phyloP scores from a whole-genome alignment of 1,284 basidiomycete species.

The Ganoderma sinense region DNA sequence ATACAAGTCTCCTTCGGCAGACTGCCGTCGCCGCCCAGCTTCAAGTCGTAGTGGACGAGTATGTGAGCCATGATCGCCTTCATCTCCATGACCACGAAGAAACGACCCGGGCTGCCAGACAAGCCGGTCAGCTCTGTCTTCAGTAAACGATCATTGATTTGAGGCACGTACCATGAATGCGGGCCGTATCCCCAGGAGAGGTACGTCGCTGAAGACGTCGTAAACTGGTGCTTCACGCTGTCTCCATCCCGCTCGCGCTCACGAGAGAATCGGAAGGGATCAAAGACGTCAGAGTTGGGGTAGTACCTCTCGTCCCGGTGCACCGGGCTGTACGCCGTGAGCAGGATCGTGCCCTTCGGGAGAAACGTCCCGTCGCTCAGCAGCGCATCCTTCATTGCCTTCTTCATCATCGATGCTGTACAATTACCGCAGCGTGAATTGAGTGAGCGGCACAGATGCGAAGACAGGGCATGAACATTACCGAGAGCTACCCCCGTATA shows the following conservation, averaged over 20 bases:
- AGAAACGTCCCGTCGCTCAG: conserved; percentile 51
- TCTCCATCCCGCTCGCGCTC: conserved; percentile 36
- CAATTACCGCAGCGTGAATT: neutral
- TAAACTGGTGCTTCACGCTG: conserved; percentile 36
- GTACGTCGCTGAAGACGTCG: conserved; percentile 39
- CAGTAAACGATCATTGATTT: neutral
- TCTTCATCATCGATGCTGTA: conserved; percentile 24
- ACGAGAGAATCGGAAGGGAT: conserved; percentile 55
- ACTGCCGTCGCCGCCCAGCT: neutral
- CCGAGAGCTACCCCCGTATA: conserved; percentile 40
- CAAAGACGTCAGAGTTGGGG: conserved; percentile 46
- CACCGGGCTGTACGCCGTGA: conserved; percentile 46
- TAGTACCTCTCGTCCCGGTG: conserved; percentile 51
- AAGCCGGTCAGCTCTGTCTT: neutral
- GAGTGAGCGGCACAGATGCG: too few species aligned
- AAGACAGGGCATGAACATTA: neutral
- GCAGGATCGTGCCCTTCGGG: conserved; percentile 49
- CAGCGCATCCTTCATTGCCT: conserved; percentile 42
- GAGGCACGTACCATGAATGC: conserved; percentile 28
- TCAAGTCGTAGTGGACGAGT: conserved; percentile 24
- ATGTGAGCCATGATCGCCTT: conserved; percentile 28
- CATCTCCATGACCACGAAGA: conserved; percentile 29
- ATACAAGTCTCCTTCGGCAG: neutral
- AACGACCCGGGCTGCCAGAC: conserved; percentile 28
- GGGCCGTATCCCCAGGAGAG: conserved; percentile 35